Evolutionary conservation across 441 rosid genomes (phyloP).

Genomic region (Cnidoscolus chayamansa): DNA sequence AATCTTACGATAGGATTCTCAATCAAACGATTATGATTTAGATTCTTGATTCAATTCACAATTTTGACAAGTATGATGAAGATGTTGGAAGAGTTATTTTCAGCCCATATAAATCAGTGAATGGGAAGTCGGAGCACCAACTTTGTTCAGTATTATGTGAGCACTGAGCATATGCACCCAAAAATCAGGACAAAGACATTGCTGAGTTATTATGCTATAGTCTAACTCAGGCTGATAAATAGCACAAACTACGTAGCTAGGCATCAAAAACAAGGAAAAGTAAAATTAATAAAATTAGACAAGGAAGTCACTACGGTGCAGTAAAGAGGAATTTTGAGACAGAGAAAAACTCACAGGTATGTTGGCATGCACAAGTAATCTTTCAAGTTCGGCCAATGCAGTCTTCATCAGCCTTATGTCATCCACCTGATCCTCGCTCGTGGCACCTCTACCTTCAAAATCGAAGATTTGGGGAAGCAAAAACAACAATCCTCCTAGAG

Average conservation of each 20-base stretch:
- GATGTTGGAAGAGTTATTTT: background rate
- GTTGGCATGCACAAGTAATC: conserved; percentile 62
- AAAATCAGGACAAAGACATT: background rate
- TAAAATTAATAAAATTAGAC: background rate
- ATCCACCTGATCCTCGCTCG: conserved; percentile 20
- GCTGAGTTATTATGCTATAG: background rate
- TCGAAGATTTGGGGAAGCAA: conserved; percentile 72
- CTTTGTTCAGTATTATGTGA: background rate
- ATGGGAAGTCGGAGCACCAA: background rate
- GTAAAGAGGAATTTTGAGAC: background rate
- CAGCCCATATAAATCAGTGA: background rate
- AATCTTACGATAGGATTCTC: no score
- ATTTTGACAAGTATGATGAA: no score
- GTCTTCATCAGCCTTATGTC: conserved; percentile 43
- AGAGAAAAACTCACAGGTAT: conserved; percentile 64
- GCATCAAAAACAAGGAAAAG: background rate
- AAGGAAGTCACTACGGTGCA: background rate
- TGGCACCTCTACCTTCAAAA: conserved; percentile 37
- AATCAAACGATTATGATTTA: no score
- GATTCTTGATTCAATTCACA: no score
- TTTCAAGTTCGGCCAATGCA: conserved; percentile 59
- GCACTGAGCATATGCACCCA: background rate
- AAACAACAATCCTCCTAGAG: conserved; percentile 81
- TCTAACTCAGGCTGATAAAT: background rate
- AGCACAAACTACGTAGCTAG: background rate